Evolutionary conservation across 1,284 basidiomycete species (phyloP), one percentile per base, ranked within the genome.

Genomic region (Ceratobasidium sp.): DNA sequence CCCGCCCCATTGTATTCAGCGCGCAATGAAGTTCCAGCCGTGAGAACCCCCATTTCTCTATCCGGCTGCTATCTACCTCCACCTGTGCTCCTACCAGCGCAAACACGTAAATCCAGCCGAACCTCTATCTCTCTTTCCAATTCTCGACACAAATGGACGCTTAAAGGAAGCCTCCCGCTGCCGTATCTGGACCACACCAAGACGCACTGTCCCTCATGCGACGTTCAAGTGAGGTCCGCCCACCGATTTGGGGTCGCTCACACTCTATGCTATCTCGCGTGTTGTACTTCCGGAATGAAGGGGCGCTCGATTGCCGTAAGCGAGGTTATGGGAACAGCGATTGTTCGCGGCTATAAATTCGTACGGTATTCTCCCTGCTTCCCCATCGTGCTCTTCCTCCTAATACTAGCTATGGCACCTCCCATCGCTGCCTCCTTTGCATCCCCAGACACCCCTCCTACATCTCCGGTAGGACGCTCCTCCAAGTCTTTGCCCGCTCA

Each of bases 401-500:
- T 4, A 38, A 11, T 38, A n/a, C n/a, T 49, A 23, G 28, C 4
- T 13, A 70, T 70, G 66, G 41, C 26, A 46, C 66, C 66, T 14
- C 44, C 66, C 1, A 26, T 58, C 47, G 52, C 54, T 8, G 30
- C 52, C 14, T 28, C 41, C 32, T 44, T 50, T 8, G 30, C 16
- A 16, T 18, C 64, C 28, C 46, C 54, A 7, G 54, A 70, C 14
- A 57, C 66, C 21, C 52, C 41, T 32, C 54, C 52, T 32, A 30
- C 66, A 9, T 69, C 66, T 6, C 54, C 66, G 1, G 35, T 49
- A 14, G 41, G 46, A 7, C 13, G 30, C 14, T 47, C 66, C 4
- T 16, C 44, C 41, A 69, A 69, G 41, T 69, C 66, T 11, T 54
- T 69, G 6, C 66, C 66, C 32, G 52, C 66, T 35, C 66, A 69